Percentiles rank a stretch among this genome's conserved stretches.
phyloP scores from a whole-genome alignment of 805 yeast species.

The Cyberlindnera xylosilytica region DNA sequence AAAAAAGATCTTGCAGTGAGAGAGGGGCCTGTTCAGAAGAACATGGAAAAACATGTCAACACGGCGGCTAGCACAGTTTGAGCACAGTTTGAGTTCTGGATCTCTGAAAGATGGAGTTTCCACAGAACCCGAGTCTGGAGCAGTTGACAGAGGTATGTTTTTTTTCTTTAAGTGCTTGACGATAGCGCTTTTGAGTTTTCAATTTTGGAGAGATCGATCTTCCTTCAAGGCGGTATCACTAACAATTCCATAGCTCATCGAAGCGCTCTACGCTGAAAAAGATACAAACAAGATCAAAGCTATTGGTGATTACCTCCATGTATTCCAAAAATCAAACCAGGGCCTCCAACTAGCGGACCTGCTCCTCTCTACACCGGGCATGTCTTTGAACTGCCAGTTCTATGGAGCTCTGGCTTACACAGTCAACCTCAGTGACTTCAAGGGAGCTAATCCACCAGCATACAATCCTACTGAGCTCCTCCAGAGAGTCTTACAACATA shows the following conservation, averaged over 20 bases:
- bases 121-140: conserved; percentile 1
- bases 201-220: neutral
- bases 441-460: conserved; percentile 17
- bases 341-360: conserved; percentile 58
- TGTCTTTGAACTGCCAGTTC: conserved; percentile 53
- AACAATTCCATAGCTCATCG: conserved; percentile 19
- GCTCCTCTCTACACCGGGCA: conserved; percentile 38
- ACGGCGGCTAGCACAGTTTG: no score
- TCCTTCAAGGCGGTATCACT: neutral
- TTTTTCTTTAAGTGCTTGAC: neutral
- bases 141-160: conserved; percentile 3
- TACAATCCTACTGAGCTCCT: conserved; percentile 15
- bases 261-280: conserved; percentile 21
- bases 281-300: conserved; percentile 35
- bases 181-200: neutral
- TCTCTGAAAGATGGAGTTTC: conserved; percentile 1
- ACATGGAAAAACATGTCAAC: no score
- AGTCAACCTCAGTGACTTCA: conserved; percentile 46
- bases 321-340: conserved; percentile 49
- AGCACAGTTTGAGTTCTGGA: no score
- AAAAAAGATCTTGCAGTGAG: no score
- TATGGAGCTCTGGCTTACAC: conserved; percentile 82
- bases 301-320: conserved; percentile 56
- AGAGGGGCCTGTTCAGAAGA: no score
- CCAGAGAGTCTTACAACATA: conserved; percentile 17